Evolutionary conservation across 108 stramenopile genomes (phyloP).

Genomic region (Pseudonitzschia pungens): DNA sequence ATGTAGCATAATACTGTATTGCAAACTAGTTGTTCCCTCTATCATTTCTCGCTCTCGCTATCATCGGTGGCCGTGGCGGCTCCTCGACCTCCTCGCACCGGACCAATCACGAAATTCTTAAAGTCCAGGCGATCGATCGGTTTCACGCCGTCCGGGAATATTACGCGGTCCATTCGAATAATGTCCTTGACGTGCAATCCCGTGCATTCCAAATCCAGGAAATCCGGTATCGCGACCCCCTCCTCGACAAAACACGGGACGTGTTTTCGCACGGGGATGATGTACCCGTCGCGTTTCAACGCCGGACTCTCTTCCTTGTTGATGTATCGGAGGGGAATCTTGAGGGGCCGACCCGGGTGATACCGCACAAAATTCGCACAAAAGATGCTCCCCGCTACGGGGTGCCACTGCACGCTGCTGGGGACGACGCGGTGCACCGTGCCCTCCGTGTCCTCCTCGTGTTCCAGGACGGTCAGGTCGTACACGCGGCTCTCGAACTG

Average conservation of each 20-base stretch:
- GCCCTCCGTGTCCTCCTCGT: slow-evolving; percentile 28
- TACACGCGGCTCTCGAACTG: slow-evolving; percentile 70
- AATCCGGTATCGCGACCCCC: slow-evolving; percentile 72
- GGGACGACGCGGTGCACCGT: slow-evolving; percentile 75
- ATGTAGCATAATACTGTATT: background rate
- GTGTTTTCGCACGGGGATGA: slow-evolving; percentile 62
- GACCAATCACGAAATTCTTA: slow-evolving; percentile 49
- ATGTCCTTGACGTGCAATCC: slow-evolving; percentile 70
- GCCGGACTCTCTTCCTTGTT: slow-evolving; percentile 82
- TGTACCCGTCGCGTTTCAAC: slow-evolving; percentile 79
- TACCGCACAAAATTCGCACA: slow-evolving; percentile 80
- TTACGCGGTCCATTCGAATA: slow-evolving; percentile 66
- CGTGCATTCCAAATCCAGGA: slow-evolving; percentile 73
- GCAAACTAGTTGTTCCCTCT: background rate
- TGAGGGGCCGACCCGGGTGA: slow-evolving; percentile 67
- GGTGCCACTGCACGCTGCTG: slow-evolving; percentile 68
- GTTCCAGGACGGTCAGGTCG: slow-evolving; percentile 64
- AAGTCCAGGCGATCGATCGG: slow-evolving; percentile 40
- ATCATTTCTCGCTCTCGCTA: background rate
- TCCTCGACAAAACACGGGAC: slow-evolving; percentile 74
- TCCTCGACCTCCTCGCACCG: slow-evolving; percentile 59
- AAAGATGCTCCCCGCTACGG: slow-evolving; percentile 64
- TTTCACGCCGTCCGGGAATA: slow-evolving; percentile 73
- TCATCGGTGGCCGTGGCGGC: slow-evolving; percentile 20
- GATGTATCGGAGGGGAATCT: slow-evolving; percentile 59